A percentile compares a stretch with the other conserved stretches of the same genome.
Conservation (phyloP, 352 stramenopile genomes). For the Globisporangium iwayamae region DNA sequence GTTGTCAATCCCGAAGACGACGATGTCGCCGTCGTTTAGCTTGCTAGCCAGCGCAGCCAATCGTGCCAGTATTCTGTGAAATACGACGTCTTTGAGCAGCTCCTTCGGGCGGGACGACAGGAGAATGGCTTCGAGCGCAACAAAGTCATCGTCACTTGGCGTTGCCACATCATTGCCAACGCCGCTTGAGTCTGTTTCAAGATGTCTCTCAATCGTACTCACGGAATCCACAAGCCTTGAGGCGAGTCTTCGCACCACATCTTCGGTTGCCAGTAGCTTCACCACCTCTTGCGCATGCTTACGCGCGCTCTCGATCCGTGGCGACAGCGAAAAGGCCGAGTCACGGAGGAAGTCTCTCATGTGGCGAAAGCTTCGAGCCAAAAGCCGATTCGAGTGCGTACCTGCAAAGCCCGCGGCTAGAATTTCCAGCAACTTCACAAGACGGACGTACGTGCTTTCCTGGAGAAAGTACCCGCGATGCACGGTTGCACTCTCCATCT, state of each 20-base stretch:
- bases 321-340: background rate
- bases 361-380: background rate
- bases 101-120: slow-evolving; percentile 21
- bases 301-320: background rate
- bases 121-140: slow-evolving; percentile 22
- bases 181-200: background rate
- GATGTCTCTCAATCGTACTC: background rate
- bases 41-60: slow-evolving; percentile 18
- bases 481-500: slow-evolving; percentile 4
- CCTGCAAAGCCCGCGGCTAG: background rate
- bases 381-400: background rate
- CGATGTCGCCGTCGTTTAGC: background rate
- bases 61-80: slow-evolving; percentile 17
- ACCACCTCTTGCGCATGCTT: slow-evolving; percentile 1
- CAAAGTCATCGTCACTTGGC: slow-evolving; percentile 18
- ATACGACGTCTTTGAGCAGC: slow-evolving; percentile 10
- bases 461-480: background rate
- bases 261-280: slow-evolving; percentile 5
- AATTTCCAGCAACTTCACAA: slow-evolving; percentile 4
- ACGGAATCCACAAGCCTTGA: background rate
- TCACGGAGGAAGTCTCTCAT: slow-evolving; percentile 3
- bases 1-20: background rate
- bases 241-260: background rate
- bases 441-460: background rate
- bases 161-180: background rate